These are phyloP conservation scores for Sporothrix mexicana DNA, from an alignment of 2,329 filamentous ascomycete species.

Conservation along the genomic window DNA sequence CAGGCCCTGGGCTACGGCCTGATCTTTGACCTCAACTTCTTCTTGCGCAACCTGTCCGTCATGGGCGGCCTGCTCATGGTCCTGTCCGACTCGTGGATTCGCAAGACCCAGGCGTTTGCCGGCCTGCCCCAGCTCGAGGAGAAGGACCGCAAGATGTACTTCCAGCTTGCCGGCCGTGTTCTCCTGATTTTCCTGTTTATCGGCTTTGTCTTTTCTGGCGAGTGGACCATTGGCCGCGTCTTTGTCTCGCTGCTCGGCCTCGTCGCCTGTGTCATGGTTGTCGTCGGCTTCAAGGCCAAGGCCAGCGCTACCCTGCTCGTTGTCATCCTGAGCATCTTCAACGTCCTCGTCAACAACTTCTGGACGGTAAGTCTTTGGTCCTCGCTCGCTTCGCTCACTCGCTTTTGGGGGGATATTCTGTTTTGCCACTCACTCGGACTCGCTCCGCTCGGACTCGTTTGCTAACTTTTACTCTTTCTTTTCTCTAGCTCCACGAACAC, in stretches of 20 bases:
- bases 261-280: slow-evolving; percentile 95
- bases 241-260: slow-evolving; percentile 83
- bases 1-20: slow-evolving; percentile 96
- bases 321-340: slow-evolving; percentile 94
- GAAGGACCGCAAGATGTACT: slow-evolving; percentile 99
- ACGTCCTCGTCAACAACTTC: slow-evolving; percentile 98
- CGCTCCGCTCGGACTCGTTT: slow-evolving; percentile 31
- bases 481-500: slow-evolving; percentile 81
- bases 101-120: slow-evolving; percentile 95
- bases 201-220: slow-evolving; percentile 92
- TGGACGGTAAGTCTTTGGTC: slow-evolving; percentile 80
- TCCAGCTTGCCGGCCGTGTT: slow-evolving; percentile 94
- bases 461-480: neutral
- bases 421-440: neutral
- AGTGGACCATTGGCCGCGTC: slow-evolving; percentile 89
- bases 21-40: slow-evolving; percentile 99
- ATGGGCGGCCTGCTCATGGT: slow-evolving; percentile 98
- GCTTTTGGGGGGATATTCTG: neutral
- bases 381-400: neutral
- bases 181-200: slow-evolving; percentile 97
- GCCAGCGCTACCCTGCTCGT: slow-evolving; percentile 96
- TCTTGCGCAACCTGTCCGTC: slow-evolving; percentile 96
- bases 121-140: slow-evolving; percentile 93
- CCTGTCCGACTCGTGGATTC: slow-evolving; percentile 95
- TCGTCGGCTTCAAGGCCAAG: slow-evolving; percentile 99